Base-by-base conservation (phyloP, 2,329 filamentous ascomycete genomes). In the Hymenoscyphus repandus region DNA sequence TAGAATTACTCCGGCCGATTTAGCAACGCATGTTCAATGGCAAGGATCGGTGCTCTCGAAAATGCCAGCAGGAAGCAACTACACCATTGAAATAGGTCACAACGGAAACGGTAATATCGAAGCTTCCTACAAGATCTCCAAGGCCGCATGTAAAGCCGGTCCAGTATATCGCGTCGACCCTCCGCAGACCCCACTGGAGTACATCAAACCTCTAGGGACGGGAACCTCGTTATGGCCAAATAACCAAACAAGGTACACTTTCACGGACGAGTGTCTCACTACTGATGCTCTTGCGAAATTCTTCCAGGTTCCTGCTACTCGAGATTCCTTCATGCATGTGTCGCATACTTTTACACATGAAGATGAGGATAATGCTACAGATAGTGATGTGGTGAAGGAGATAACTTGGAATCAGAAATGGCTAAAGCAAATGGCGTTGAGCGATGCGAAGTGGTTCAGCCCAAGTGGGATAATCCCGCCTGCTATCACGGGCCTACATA, bases 291-390 rank as follows among this genome's bases (percentile, higher is more conserved):
- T 82, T 9, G 13, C 66, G 74, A 37, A 60, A 67, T 27, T 83
- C 77, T 78, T 80, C 77, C 65, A 66, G 20, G 39, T 38, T 32
- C 13, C 52, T 3, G 79, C 82, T 60, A 50, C 15, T 37, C 69
- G 72, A n/a, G 72, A 82, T 62, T 65, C 68, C 5, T 82, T 79
- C 62, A 74, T 72, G 11, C 74, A 78, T 45, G 67, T 83, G 17
- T 81, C 78, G 1, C 80, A 83, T 64, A 83, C 80, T 0, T 83
- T 82, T 64, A 77, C 77, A 2, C 80, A 83, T 56, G 67, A 74
- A 55, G 73, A 76, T 53, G 66, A 81, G 47, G 76, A 82, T 61
- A 80, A 81, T 50, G 76, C 78, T 6, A 82, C 79, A 1, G 82
- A 78, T 65, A 58, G 67, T 2, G 80, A 83, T 58, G 70, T 77